Percentiles rank a stretch among this genome's conserved stretches.
These are phyloP conservation scores for Colletotrichum sojae DNA, from an alignment of 2,329 filamentous ascomycete species.

Conservation along the genomic window DNA sequence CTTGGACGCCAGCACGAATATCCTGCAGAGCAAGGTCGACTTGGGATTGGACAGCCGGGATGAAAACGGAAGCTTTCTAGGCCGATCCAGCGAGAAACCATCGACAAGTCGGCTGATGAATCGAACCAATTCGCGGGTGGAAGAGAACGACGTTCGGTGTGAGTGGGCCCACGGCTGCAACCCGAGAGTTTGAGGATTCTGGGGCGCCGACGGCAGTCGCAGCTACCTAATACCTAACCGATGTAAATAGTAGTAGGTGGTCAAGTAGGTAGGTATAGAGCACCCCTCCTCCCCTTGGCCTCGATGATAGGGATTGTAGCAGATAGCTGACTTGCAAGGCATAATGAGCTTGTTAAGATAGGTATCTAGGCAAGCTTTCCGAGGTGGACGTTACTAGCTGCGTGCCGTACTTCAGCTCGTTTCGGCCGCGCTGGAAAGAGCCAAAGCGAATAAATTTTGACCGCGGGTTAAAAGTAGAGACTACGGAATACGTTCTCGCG, in stretches of 20 bases:
- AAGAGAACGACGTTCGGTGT: conserved; percentile 27
- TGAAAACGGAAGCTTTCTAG: conserved; percentile 25
- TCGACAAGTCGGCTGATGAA: conserved; percentile 33
- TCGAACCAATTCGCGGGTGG: conserved; percentile 16
- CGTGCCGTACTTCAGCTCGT: background rate
- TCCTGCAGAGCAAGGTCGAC: background rate
- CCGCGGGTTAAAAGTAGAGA: background rate
- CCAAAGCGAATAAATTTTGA: background rate
- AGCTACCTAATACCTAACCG: background rate
- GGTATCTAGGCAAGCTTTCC: too few relatives aligned
- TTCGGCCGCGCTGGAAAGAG: background rate
- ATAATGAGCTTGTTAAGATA: too few relatives aligned
- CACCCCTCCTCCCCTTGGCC: too few relatives aligned
- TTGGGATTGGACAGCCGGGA: conserved; percentile 21
- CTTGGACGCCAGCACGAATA: conserved; percentile 8
- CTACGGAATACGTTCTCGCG: background rate
- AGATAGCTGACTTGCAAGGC: too few relatives aligned
- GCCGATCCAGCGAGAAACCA: conserved; percentile 13
- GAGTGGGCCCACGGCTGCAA: conserved; percentile 31
- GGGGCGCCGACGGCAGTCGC: conserved; percentile 10
- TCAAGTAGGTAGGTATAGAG: background rate
- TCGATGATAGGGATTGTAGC: too few relatives aligned
- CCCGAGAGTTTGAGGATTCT: conserved; percentile 30
- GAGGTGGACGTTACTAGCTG: too few relatives aligned
- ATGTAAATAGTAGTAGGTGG: background rate